These are phyloP conservation scores for Rhizopus delemar DNA, from an alignment of 371 early-diverging fungal genomes.

Conservation along the genomic window DNA sequence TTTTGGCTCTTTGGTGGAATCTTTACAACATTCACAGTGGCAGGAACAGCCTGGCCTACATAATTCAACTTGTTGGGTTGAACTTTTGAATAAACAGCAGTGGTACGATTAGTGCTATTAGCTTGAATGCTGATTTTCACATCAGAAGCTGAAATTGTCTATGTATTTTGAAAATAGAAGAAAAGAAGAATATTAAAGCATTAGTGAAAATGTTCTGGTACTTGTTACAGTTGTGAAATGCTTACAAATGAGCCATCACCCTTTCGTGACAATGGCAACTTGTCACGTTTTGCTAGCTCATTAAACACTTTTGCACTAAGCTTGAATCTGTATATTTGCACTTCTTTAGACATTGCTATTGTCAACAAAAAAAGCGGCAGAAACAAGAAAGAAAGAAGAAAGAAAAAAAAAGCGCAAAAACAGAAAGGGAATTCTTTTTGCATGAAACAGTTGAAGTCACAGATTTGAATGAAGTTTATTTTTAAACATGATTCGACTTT, in stretches of 20 bases:
- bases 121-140: neutral
- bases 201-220: no score
- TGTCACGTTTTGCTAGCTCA: conserved; percentile 1
- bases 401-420: neutral
- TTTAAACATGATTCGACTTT: neutral
- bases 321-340: neutral
- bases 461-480: neutral
- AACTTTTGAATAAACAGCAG: neutral
- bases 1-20: no score
- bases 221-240: neutral
- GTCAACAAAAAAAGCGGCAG: neutral
- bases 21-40: neutral
- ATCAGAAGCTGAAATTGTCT: neutral
- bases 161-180: neutral
- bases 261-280: neutral
- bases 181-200: neutral
- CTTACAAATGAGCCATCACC: conserved; percentile 3
- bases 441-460: conserved; percentile 7
- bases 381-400: neutral
- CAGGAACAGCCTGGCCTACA: neutral
- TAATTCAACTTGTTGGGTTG: neutral
- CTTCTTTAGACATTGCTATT: neutral
- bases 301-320: neutral
- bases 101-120: neutral
- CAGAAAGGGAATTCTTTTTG: neutral